A percentile compares a stretch with the other conserved stretches of the same genome.
Conservation (phyloP, 1,139 yeast species). For the Yamadazyma sp. region DNA sequence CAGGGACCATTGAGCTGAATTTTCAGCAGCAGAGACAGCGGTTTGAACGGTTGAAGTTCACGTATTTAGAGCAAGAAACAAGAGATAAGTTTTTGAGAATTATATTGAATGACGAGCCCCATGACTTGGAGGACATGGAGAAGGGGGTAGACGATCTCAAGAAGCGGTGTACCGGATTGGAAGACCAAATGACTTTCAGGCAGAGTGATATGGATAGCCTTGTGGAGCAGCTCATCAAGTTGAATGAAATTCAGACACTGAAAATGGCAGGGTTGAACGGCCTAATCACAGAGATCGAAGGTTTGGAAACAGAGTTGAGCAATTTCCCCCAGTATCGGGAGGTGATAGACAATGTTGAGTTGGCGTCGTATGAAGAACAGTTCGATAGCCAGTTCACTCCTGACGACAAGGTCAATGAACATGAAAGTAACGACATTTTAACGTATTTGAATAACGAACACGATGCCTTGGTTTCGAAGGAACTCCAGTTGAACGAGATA, state of each 20-base stretch:
- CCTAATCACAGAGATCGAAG: conserved; percentile 18
- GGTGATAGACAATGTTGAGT: conserved; percentile 10
- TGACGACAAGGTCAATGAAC: conserved; percentile 1
- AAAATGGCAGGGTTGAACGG: conserved; percentile 14
- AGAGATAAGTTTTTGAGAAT: conserved; percentile 57
- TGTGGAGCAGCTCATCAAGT: conserved; percentile 18
- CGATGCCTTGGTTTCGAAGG: conserved; percentile 1
- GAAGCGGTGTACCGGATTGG: conserved; percentile 6
- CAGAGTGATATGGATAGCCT: conserved; percentile 21
- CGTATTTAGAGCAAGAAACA: conserved; percentile 67
- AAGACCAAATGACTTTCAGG: conserved; percentile 16
- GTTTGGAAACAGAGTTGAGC: conserved; percentile 6
- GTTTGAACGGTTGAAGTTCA: conserved; percentile 54
- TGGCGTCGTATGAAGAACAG: conserved; percentile 5
- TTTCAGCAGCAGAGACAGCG: conserved; percentile 35
- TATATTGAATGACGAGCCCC: conserved; percentile 13
- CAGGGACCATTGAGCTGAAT: conserved; percentile 30
- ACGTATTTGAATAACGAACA: conserved; percentile 11
- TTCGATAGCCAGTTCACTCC: conserved; percentile 3
- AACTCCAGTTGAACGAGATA: conserved; percentile 8
- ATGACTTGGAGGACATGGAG: conserved; percentile 6
- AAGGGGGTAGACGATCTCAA: conserved; percentile 21
- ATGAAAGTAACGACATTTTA: conserved; percentile 7
- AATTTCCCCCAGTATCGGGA: conserved; percentile 9
- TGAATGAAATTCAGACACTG: conserved; percentile 18